Base-by-base conservation (phyloP, 2,329 filamentous ascomycete genomes). In the Bertia moriformis region DNA sequence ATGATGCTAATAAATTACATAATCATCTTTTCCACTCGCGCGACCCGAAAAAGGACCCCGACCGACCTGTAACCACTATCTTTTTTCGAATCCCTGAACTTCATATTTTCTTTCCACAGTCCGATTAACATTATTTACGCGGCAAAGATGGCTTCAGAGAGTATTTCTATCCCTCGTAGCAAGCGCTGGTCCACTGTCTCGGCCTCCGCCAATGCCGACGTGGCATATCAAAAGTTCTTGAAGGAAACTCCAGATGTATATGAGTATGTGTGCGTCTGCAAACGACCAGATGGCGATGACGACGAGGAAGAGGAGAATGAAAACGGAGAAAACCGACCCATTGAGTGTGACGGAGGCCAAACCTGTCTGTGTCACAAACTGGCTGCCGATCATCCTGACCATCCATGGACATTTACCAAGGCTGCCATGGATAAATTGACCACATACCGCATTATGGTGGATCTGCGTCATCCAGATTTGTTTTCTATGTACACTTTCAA, bases 401-500 rank as follows among this genome's bases (percentile, higher is more conserved):
- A 60, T 22, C 46, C 49, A 3, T 58, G 52, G 51, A 42, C 51
- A 37, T 22, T 59, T 40, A 55, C 50, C 32, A 32, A 42, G 15
- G 58, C 55, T 2, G 55, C 51, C 15, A 44, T 47, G 35, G 29
- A 14, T 19, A 58, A 53, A 45, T 52, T 49, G 42, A 19, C 43
- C 17, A 42, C 41, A 3, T 45, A 49, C 38, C 42, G 38, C 18
- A 45, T 43, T 27, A 44, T 50, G 39, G 13, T 43, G 42, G 14
- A 32, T 19, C 38, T 55, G 10, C 53, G 54, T 7, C 44, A 49
- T 38, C 61, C 57, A 2, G 62, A 67, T 37, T 43, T 42, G 27
- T 66, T 67, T 32, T 14, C 14, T 4, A 60, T 67, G 57, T 51
- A 63, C 45, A 57, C 57, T 2, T 65, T 54, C 46, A 67, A 66